Evolutionary conservation across 164 flowering plant species (phyloP).

Genomic region (Aristolochia californica): DNA sequence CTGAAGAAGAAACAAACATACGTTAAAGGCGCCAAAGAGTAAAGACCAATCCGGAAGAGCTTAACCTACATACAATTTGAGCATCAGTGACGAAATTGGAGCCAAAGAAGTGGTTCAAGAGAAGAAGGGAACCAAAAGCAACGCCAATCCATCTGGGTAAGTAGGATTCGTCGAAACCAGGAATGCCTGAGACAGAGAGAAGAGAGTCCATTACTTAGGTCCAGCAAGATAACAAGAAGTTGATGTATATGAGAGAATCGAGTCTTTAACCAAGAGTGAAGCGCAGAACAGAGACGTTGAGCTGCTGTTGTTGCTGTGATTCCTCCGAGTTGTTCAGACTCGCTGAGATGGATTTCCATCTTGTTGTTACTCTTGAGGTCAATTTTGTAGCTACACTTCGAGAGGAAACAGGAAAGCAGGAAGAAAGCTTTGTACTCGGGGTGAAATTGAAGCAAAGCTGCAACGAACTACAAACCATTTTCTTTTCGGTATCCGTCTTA

Average conservation of each 20-base stretch:
- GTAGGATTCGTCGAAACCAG: constrained; percentile 84
- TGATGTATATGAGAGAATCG: neutral
- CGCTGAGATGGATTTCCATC: constrained; percentile 7
- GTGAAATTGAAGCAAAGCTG: too few relatives aligned
- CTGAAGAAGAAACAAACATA: constrained; percentile 19
- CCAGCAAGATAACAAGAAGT: too few relatives aligned
- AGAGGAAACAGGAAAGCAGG: too few relatives aligned
- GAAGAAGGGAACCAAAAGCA: constrained; percentile 52
- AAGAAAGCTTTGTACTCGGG: too few relatives aligned
- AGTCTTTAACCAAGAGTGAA: constrained; percentile 57
- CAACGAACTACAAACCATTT: too few relatives aligned
- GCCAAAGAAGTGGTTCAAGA: constrained; percentile 59
- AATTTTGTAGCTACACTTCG: too few relatives aligned
- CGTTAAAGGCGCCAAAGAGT: neutral
- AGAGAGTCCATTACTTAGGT: too few relatives aligned
- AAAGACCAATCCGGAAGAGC: neutral
- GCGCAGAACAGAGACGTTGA: constrained; percentile 88
- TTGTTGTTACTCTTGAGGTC: too few relatives aligned
- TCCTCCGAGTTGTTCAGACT: constrained; percentile 12
- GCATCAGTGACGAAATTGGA: constrained; percentile 42
- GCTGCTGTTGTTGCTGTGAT: constrained; percentile 30
- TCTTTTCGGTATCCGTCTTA: too few relatives aligned
- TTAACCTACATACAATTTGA: constrained; percentile 44
- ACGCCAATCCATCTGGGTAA: constrained; percentile 85
- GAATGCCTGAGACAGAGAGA: constrained; percentile 43